Conservation (phyloP, 352 stramenopile genomes). For the Thraustotheca clavata region DNA sequence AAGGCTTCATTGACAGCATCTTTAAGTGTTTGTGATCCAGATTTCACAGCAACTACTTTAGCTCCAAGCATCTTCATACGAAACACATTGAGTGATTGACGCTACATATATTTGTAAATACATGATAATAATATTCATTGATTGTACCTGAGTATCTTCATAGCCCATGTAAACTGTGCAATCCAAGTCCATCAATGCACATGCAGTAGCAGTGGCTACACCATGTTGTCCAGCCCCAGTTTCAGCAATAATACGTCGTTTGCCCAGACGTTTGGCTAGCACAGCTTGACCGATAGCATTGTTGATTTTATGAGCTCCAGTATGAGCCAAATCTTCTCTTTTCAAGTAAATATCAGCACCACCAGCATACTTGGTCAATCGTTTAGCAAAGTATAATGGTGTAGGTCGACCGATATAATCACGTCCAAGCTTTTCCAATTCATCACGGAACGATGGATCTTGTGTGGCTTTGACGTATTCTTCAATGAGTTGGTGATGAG, state of each 20-base stretch:
- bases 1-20: constrained; percentile 99
- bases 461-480: constrained; percentile 92
- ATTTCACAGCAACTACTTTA: constrained; percentile 96
- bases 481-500: constrained; percentile 91
- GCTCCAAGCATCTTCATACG: constrained; percentile 99
- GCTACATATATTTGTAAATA: constrained; percentile 51
- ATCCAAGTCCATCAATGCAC: constrained; percentile 92
- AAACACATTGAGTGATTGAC: constrained; percentile 98
- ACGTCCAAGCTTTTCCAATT: constrained; percentile 94
- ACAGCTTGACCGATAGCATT: constrained; percentile 96
- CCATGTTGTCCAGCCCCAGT: constrained; percentile 97
- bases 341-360: constrained; percentile 98
- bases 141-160: constrained; percentile 82
- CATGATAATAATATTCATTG: background rate
- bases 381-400: constrained; percentile 94
- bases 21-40: constrained; percentile 95
- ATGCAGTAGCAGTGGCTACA: constrained; percentile 96
- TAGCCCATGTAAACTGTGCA: constrained; percentile 99
- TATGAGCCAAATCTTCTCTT: constrained; percentile 96
- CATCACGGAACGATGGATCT: constrained; percentile 91
- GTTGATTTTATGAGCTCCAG: constrained; percentile 99
- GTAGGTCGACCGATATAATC: constrained; percentile 91
- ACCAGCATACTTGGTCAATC: constrained; percentile 89
- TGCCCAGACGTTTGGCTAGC: constrained; percentile 93
- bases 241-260: constrained; percentile 97